Percentiles rank a stretch among this genome's conserved stretches.
Conservation (phyloP, 1,284 basidiomycete genomes). For the Anthracocystis panici-leucophaei region DNA sequence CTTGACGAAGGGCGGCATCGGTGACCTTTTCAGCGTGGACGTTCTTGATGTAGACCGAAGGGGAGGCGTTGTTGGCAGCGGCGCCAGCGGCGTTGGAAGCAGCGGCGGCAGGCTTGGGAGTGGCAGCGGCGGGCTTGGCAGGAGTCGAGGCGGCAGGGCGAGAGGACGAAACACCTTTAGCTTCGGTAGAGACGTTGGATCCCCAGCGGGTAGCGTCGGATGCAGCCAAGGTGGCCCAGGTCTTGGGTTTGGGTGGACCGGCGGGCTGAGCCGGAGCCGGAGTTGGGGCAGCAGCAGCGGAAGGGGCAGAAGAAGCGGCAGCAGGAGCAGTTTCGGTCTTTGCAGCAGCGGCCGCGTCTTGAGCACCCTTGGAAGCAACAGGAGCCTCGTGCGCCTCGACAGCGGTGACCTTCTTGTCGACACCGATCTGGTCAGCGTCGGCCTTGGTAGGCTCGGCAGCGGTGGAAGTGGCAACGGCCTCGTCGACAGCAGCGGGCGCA, state of each 20-base stretch:
- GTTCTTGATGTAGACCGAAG: slow-evolving; percentile 71
- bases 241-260: slow-evolving; percentile 65
- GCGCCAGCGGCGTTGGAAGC: slow-evolving; percentile 8
- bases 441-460: slow-evolving; percentile 35
- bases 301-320: slow-evolving; percentile 69
- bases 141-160: slow-evolving; percentile 42
- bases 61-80: slow-evolving; percentile 15
- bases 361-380: slow-evolving; percentile 38
- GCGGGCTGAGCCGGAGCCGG: slow-evolving; percentile 59
- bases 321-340: slow-evolving; percentile 59
- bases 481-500: slow-evolving; percentile 20
- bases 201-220: slow-evolving; percentile 65
- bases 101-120: slow-evolving; percentile 16
- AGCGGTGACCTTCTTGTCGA: slow-evolving; percentile 53
- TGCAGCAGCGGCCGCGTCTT: slow-evolving; percentile 39
- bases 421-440: slow-evolving; percentile 57
- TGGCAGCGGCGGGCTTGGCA: slow-evolving; percentile 66
- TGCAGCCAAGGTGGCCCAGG: slow-evolving; percentile 68
- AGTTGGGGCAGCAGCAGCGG: slow-evolving; percentile 36
- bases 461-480: slow-evolving; percentile 38
- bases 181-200: slow-evolving; percentile 58
- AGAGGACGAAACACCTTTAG: slow-evolving; percentile 48
- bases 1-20: slow-evolving; percentile 75
- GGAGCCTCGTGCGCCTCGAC: slow-evolving; percentile 56
- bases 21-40: slow-evolving; percentile 82